Conservation (phyloP, 495 filamentous ascomycete genomes). For the Aspergillus steynii region DNA sequence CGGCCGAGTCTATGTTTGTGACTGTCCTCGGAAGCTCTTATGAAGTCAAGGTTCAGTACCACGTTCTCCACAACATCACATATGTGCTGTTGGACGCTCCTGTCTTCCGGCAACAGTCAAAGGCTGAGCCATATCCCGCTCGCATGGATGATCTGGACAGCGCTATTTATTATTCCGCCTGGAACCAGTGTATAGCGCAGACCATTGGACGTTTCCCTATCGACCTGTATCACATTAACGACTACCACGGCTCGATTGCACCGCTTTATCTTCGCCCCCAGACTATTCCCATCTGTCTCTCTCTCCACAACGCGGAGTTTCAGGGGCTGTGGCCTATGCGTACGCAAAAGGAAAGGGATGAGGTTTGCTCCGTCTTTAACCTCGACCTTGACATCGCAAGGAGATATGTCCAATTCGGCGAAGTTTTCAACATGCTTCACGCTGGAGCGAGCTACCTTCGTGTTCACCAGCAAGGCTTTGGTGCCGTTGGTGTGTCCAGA, state of each 20-base stretch:
- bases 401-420: constrained; percentile 60
- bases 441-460: constrained; percentile 73
- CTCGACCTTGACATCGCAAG: constrained; percentile 43
- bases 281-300: constrained; percentile 49
- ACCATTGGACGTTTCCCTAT: constrained; percentile 60
- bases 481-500: constrained; percentile 71
- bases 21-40: constrained; percentile 65
- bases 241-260: constrained; percentile 75
- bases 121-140: constrained; percentile 65
- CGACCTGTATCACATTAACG: constrained; percentile 79
- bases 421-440: constrained; percentile 71
- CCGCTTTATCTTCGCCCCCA: constrained; percentile 69
- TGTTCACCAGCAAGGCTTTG: constrained; percentile 72
- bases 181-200: constrained; percentile 71
- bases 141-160: constrained; percentile 75
- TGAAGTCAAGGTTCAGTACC: constrained; percentile 66
- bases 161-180: constrained; percentile 72
- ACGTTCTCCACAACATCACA: constrained; percentile 66
- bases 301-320: constrained; percentile 72
- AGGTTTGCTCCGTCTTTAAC: constrained; percentile 74
- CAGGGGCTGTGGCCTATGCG: constrained; percentile 76
- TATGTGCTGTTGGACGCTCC: constrained; percentile 71
- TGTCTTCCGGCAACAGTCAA: constrained; percentile 69
- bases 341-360: constrained; percentile 62
- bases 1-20: constrained; percentile 63